Evolutionary conservation across 495 filamentous ascomycete genomes (phyloP).

Genomic region (Haplographium delicatum): DNA sequence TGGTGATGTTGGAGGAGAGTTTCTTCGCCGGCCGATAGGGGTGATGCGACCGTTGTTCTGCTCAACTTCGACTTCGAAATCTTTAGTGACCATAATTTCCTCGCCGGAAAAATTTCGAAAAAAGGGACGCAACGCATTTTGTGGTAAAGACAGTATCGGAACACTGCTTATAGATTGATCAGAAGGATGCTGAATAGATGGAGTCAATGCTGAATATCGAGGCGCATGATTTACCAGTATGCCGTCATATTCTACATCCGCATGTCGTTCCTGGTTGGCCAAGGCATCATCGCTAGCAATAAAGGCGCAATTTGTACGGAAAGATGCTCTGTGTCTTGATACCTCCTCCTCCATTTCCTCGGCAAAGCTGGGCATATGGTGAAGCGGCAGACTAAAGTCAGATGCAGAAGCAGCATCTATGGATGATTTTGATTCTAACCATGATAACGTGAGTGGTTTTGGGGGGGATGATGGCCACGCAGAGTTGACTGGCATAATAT

Average conservation of each 20-base stretch:
- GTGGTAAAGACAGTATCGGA: neutral
- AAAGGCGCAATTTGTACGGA: neutral
- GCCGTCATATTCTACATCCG: too few species aligned
- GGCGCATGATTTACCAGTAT: neutral
- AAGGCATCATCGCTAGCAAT: neutral
- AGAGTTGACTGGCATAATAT: neutral
- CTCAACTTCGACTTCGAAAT: neutral
- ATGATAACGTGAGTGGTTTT: neutral
- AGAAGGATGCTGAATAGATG: neutral
- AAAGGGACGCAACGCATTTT: neutral
- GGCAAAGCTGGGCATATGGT: constrained; percentile 3
- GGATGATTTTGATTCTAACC: neutral
- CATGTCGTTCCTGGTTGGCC: neutral
- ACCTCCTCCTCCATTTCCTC: constrained; percentile 9
- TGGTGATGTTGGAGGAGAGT: constrained; percentile 1
- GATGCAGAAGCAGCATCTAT: neutral
- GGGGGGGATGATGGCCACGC: constrained; percentile 12
- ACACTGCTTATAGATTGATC: neutral
- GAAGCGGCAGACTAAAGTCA: neutral
- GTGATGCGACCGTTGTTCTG: neutral
- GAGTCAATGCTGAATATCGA: neutral
- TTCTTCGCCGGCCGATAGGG: neutral
- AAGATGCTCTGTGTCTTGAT: neutral
- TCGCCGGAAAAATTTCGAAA: neutral
- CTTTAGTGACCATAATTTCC: neutral